These are phyloP conservation scores for Letharia lupina DNA, from an alignment of 495 filamentous ascomycete species.

Conservation along the genomic window DNA sequence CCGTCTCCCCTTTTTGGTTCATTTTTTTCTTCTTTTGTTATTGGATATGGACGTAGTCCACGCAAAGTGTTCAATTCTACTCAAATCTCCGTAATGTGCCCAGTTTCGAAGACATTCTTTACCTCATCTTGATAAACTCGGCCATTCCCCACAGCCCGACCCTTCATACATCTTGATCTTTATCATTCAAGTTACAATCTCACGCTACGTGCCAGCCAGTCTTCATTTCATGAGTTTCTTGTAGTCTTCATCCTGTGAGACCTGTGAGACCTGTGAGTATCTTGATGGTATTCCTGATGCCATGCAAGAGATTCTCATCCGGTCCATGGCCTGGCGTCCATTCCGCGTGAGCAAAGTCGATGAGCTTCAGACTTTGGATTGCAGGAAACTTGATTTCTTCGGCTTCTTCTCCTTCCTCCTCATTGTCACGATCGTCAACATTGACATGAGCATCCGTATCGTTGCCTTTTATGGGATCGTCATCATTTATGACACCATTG, in stretches of 20 bases:
- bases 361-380: conserved; percentile 76
- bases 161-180: no score
- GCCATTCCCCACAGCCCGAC: no score
- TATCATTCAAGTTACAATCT: not conserved
- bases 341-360: conserved; percentile 91
- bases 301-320: conserved; percentile 75
- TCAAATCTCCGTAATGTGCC: no score
- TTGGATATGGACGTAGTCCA: no score
- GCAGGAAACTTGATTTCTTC: conserved; percentile 58
- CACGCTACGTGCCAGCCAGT: not conserved
- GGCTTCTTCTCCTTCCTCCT: conserved; percentile 55
- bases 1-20: no score
- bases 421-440: conserved; percentile 41
- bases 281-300: conserved; percentile 63
- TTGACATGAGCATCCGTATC: conserved; percentile 36
- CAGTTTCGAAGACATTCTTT: no score
- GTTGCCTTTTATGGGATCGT: conserved; percentile 13
- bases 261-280: conserved; percentile 65
- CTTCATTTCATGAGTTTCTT: not conserved
- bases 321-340: conserved; percentile 81
- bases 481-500: conserved; percentile 4
- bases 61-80: no score
- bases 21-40: no score
- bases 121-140: no score
- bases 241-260: conserved; percentile 31